phyloP scores from a whole-genome alignment of 2,329 filamentous ascomycete species.

The Rhinocladiella mackenziei region DNA sequence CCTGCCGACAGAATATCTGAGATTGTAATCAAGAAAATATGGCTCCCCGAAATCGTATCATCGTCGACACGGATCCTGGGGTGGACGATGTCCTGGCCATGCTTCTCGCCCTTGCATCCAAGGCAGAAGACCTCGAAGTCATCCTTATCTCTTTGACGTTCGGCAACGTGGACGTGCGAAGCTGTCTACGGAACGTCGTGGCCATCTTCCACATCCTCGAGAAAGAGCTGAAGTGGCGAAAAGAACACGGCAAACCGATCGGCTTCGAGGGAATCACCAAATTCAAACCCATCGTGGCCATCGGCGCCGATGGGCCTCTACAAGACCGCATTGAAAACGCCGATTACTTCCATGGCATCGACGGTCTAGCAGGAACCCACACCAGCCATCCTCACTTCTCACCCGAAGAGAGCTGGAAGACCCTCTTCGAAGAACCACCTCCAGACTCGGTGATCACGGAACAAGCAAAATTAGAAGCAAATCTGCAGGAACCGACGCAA shows the following conservation, averaged over 20 bases:
- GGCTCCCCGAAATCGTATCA: conserved; percentile 70
- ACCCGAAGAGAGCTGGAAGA: conserved; percentile 69
- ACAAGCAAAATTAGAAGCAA: conserved; percentile 36
- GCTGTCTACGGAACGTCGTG: conserved; percentile 84
- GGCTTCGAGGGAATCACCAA: conserved; percentile 70
- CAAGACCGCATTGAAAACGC: conserved; percentile 76
- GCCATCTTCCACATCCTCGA: conserved; percentile 89
- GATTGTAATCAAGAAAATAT: too few relatives aligned
- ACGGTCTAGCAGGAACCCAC: conserved; percentile 75
- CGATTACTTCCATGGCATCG: conserved; percentile 79
- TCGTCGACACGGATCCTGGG: conserved; percentile 95
- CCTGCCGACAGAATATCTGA: too few relatives aligned
- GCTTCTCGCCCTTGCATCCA: conserved; percentile 77
- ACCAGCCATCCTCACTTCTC: conserved; percentile 65
- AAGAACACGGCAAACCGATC: conserved; percentile 59
- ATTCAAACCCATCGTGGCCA: conserved; percentile 76
- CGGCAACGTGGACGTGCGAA: conserved; percentile 85
- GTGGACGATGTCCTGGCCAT: conserved; percentile 90
- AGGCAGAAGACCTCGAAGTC: conserved; percentile 79
- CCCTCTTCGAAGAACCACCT: conserved; percentile 56
- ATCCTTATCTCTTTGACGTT: conserved; percentile 84
- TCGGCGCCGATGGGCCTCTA: conserved; percentile 80
- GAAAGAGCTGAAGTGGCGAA: conserved; percentile 81
- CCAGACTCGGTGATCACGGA: conserved; percentile 46
- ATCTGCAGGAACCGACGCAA: conserved; percentile 35